Percentiles rank a stretch among this genome's conserved stretches.
These are phyloP conservation scores for Coemansia sp. DNA, from an alignment of 192 early-diverging fungal genomes.

Conservation along the genomic window DNA sequence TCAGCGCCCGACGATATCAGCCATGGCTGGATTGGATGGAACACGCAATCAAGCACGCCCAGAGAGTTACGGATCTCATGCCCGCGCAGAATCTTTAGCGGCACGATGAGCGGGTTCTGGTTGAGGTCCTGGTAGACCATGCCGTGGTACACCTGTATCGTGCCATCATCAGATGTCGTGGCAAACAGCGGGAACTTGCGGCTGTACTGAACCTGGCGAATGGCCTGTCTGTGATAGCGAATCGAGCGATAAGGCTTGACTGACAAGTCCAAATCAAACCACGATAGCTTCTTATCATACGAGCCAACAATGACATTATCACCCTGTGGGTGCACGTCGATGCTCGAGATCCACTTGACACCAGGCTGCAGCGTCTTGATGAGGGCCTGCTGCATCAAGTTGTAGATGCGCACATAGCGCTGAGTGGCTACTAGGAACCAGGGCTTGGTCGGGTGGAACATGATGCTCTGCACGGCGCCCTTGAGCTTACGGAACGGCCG, in stretches of 20 bases:
- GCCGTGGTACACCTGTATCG: conserved; percentile 94
- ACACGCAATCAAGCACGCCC: conserved; percentile 78
- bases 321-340: conserved; percentile 92
- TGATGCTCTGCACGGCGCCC: conserved; percentile 80
- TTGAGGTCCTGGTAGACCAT: conserved; percentile 97
- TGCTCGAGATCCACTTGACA: conserved; percentile 92
- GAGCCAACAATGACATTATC: conserved; percentile 95
- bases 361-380: conserved; percentile 80
- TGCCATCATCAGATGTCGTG: conserved; percentile 88
- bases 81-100: conserved; percentile 89
- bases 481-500: conserved; percentile 88
- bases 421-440: conserved; percentile 94
- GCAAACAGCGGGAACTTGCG: conserved; percentile 90
- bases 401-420: conserved; percentile 89
- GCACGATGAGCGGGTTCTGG: conserved; percentile 96
- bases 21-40: conserved; percentile 98
- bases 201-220: conserved; percentile 86
- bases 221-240: conserved; percentile 83
- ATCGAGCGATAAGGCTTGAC: conserved; percentile 91
- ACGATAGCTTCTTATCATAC: conserved; percentile 92
- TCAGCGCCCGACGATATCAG: conserved; percentile 91
- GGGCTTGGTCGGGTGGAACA: conserved; percentile 92
- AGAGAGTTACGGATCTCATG: conserved; percentile 73
- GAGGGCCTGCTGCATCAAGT: conserved; percentile 84
- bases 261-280: conserved; percentile 97